phyloP scores from a whole-genome alignment of 345 rosid species.

The Eucalyptus dawsonii region DNA sequence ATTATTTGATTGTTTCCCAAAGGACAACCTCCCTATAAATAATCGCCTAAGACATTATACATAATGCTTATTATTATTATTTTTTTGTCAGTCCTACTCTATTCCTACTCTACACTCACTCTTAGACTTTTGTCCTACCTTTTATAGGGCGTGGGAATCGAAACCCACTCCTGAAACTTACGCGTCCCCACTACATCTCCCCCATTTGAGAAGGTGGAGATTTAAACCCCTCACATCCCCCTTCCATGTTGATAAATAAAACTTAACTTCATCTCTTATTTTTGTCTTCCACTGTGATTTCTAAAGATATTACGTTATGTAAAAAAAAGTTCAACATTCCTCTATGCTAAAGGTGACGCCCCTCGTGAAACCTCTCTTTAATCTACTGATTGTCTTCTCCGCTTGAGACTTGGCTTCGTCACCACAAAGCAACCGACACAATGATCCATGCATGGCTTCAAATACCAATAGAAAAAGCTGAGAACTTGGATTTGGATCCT shows the following conservation, averaged over 20 bases:
- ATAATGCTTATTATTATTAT: too few relatives aligned
- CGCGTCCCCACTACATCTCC: too few relatives aligned
- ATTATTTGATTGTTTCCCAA: too few relatives aligned
- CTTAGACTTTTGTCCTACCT: too few relatives aligned
- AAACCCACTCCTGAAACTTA: too few relatives aligned
- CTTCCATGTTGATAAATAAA: too few relatives aligned
- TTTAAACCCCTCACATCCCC: too few relatives aligned
- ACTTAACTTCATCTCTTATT: neutral
- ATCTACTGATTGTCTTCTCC: neutral
- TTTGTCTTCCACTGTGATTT: neutral
- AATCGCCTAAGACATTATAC: fast-evolving
- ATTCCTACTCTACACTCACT: too few relatives aligned
- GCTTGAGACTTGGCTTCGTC: neutral
- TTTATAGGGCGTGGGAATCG: too few relatives aligned
- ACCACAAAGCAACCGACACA: neutral
- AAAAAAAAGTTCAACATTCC: neutral
- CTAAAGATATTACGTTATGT: neutral
- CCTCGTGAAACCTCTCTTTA: neutral
- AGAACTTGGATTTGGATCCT: neutral
- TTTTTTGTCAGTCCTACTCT: too few relatives aligned
- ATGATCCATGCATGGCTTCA: neutral
- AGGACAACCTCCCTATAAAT: neutral
- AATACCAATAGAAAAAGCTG: neutral
- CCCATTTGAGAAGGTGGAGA: too few relatives aligned
- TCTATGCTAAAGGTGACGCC: neutral